Conservation (phyloP, 805 yeast species). For the Naumovozyma dairenensis region DNA sequence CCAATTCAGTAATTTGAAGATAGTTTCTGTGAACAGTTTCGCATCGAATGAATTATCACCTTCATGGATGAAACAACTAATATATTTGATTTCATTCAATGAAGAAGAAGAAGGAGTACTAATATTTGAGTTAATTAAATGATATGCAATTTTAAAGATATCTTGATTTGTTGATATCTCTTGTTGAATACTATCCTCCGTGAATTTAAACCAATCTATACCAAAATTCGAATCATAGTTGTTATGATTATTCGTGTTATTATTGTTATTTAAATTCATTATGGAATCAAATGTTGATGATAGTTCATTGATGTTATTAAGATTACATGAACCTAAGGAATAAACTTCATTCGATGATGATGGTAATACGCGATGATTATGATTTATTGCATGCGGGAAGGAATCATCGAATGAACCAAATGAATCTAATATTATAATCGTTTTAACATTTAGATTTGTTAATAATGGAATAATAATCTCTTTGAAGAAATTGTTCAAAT, state of each 20-base stretch:
- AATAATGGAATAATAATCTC: slow-evolving; percentile 46
- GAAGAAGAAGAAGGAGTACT: background rate
- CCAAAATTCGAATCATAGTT: background rate
- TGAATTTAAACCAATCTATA: slow-evolving; percentile 11
- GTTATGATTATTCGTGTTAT: too few relatives aligned
- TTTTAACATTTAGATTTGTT: slow-evolving; percentile 30
- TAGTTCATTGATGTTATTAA: slow-evolving; percentile 17
- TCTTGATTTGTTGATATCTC: slow-evolving; percentile 23
- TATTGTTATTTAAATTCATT: slow-evolving; percentile 10
- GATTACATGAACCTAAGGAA: slow-evolving; percentile 20
- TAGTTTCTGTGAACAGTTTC: slow-evolving; percentile 14
- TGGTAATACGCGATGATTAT: background rate
- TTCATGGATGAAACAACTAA: slow-evolving; percentile 67
- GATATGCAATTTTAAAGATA: slow-evolving; percentile 22
- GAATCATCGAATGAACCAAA: slow-evolving; percentile 42
- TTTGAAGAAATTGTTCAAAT: slow-evolving; percentile 38
- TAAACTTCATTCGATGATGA: slow-evolving; percentile 3
- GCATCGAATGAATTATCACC: slow-evolving; percentile 85
- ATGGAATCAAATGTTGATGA: slow-evolving; percentile 14
- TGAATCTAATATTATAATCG: slow-evolving; percentile 59
- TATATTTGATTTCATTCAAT: slow-evolving; percentile 27
- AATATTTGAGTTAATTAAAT: slow-evolving; percentile 14
- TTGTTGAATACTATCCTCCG: slow-evolving; percentile 17
- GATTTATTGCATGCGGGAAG: background rate
- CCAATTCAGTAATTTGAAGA: slow-evolving; percentile 6